These are phyloP conservation scores for Stentor coeruleus DNA, from an alignment of 73 alveolate species.

Conservation along the genomic window DNA sequence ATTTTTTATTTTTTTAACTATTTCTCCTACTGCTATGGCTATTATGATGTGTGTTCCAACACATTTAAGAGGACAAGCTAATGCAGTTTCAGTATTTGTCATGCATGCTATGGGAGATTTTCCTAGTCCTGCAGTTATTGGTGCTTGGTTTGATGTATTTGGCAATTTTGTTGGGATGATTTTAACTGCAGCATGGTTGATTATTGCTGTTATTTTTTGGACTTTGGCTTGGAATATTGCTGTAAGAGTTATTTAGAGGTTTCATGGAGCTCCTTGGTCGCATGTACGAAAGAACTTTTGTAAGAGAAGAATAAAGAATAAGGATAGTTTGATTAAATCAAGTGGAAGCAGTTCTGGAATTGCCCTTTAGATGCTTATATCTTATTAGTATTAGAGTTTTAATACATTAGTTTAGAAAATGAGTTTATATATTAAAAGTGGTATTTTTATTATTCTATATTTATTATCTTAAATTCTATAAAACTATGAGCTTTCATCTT, in stretches of 20 bases:
- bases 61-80: conserved; percentile 19
- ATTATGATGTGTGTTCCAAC: conserved; percentile 16
- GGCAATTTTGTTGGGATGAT: conserved; percentile 1
- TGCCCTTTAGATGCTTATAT: too few species aligned
- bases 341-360: too few species aligned
- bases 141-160: neutral
- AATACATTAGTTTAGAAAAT: too few species aligned
- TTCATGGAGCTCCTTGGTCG: too few species aligned
- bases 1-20: neutral
- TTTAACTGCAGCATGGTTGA: neutral
- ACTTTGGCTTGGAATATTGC: neutral
- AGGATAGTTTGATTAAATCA: too few species aligned
- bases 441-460: too few species aligned
- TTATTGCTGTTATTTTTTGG: neutral
- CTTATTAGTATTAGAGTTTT: too few species aligned
- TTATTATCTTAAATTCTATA: too few species aligned
- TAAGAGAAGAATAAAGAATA: too few species aligned
- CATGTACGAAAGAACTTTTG: too few species aligned
- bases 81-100: conserved; percentile 16
- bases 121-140: conserved; percentile 2
- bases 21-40: neutral
- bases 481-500: too few species aligned
- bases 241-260: neutral
- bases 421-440: too few species aligned
- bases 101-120: neutral